These are phyloP conservation scores for Centella asiatica DNA, from an alignment of 129 eudicot species.

Conservation along the genomic window DNA sequence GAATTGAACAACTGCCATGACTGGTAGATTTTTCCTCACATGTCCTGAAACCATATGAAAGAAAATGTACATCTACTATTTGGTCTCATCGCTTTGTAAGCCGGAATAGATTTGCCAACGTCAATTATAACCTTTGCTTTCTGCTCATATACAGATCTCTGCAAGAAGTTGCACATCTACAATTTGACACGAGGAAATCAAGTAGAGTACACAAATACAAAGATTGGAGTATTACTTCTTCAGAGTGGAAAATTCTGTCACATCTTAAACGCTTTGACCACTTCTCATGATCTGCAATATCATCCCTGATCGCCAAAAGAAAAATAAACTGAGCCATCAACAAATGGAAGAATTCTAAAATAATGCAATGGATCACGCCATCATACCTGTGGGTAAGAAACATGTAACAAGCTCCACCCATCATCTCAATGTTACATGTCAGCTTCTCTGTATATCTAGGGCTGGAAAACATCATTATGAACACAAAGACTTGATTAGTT, in stretches of 20 bases:
- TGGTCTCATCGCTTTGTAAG: not conserved
- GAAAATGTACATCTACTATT: too few relatives aligned
- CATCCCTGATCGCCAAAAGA: conserved; percentile 47
- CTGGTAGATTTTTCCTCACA: too few relatives aligned
- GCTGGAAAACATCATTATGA: too few relatives aligned
- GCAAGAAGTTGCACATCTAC: not conserved
- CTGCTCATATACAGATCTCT: not conserved
- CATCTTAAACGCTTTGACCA: conserved; percentile 56
- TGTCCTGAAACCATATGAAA: too few relatives aligned
- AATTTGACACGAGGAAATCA: not conserved
- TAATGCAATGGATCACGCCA: not conserved
- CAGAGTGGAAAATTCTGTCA: conserved; percentile 50
- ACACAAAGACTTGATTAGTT: too few relatives aligned
- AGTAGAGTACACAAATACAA: not conserved
- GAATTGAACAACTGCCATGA: too few relatives aligned
- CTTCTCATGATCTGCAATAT: conserved; percentile 68
- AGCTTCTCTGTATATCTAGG: conserved; percentile 57
- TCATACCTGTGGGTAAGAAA: conserved; percentile 73
- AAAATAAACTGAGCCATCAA: not conserved
- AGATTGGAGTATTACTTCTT: conserved; percentile 28
- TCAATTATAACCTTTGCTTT: not conserved
- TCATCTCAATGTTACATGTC: conserved; percentile 39
- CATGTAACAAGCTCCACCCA: conserved; percentile 80
- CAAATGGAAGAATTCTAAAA: not conserved
- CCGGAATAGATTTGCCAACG: not conserved